phyloP scores from a whole-genome alignment of 2,329 filamentous ascomycete species.

The Myriosclerotinia duriaeana region DNA sequence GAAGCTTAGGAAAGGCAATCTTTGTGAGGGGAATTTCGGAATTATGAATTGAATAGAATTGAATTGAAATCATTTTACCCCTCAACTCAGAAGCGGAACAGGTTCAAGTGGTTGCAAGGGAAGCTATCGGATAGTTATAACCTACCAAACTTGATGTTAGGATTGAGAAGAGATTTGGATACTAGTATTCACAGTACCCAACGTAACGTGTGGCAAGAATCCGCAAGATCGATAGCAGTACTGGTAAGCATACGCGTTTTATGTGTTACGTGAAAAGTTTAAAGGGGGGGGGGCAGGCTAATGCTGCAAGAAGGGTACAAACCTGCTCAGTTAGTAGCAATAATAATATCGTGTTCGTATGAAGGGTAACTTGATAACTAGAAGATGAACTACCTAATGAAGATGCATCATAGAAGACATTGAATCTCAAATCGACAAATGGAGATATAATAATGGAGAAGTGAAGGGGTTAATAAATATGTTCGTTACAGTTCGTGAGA shows the following conservation, averaged over 20 bases:
- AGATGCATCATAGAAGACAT: neutral
- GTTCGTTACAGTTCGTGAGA: too few relatives aligned
- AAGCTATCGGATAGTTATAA: neutral
- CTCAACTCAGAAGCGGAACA: too few relatives aligned
- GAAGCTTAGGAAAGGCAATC: too few relatives aligned
- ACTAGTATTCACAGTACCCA: neutral
- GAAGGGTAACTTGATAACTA: neutral
- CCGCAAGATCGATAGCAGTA: neutral
- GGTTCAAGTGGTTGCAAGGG: neutral
- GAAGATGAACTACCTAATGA: neutral
- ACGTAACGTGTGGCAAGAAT: too few relatives aligned
- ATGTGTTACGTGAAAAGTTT: neutral
- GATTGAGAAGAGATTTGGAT: neutral
- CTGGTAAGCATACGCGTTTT: neutral
- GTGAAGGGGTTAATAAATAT: too few relatives aligned
- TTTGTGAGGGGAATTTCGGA: neutral
- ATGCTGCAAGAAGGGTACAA: conserved; percentile 2
- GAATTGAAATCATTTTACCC: too few relatives aligned
- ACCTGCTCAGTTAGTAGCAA: neutral
- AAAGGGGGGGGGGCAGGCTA: neutral
- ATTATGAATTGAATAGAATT: neutral
- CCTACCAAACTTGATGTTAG: neutral
- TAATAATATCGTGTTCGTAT: neutral
- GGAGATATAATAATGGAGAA: too few relatives aligned
- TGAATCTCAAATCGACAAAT: neutral